A percentile compares a stretch with the other conserved stretches of the same genome.
phyloP scores from a whole-genome alignment of 2,329 filamentous ascomycete genomes.

The Exophiala alcalophila region DNA sequence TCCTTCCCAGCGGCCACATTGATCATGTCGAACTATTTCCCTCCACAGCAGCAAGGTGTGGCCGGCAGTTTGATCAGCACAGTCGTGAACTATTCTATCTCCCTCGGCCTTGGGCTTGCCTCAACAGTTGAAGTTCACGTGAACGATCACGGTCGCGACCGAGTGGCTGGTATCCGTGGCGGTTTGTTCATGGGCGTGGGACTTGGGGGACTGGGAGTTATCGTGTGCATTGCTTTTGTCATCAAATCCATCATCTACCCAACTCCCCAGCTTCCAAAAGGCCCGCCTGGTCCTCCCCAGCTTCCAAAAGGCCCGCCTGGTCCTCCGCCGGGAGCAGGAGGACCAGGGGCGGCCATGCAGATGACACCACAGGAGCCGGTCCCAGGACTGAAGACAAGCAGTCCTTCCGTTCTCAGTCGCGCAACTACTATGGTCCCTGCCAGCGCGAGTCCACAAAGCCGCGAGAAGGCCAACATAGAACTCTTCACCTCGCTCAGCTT shows the following conservation, averaged over 20 bases:
- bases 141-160: slow-evolving; percentile 26
- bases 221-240: slow-evolving; percentile 23
- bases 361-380: slow-evolving; percentile 5
- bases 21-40: slow-evolving; percentile 33
- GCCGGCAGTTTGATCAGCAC: slow-evolving; percentile 33
- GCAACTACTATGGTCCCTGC: slow-evolving; percentile 21
- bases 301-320: slow-evolving; percentile 14
- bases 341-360: slow-evolving; percentile 2
- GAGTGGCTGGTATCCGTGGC: slow-evolving; percentile 30
- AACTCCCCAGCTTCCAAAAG: slow-evolving; percentile 6
- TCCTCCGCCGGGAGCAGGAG: too few species aligned
- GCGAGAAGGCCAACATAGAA: slow-evolving; percentile 11
- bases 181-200: slow-evolving; percentile 32
- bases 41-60: slow-evolving; percentile 32
- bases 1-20: slow-evolving; percentile 32
- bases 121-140: slow-evolving; percentile 30
- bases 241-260: slow-evolving; percentile 20
- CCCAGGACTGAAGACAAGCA: slow-evolving; percentile 4
- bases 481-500: slow-evolving; percentile 19
- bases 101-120: slow-evolving; percentile 31
- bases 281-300: slow-evolving; percentile 10
- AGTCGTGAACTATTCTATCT: slow-evolving; percentile 33
- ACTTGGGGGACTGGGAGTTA: slow-evolving; percentile 28
- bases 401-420: slow-evolving; percentile 12
- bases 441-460: slow-evolving; percentile 5